Evolutionary conservation across 768 basidiomycete genomes (phyloP).

Genomic region (Trametes gibbosa): DNA sequence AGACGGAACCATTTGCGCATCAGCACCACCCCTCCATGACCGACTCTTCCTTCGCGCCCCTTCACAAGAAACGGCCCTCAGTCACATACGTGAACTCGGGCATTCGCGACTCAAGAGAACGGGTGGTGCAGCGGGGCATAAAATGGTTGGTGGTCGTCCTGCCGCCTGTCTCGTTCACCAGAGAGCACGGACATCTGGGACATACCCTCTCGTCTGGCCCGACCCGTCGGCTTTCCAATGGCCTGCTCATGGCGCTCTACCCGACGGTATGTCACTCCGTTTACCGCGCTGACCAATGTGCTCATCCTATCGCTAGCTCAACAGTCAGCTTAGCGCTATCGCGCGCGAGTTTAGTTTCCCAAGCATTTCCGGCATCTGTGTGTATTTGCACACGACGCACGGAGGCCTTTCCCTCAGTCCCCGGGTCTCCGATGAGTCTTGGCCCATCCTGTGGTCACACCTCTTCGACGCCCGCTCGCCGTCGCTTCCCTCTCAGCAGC

Average conservation of each 20-base stretch:
- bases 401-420: constrained; percentile 56
- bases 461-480: constrained; percentile 45
- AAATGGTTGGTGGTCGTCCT: constrained; percentile 63
- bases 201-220: constrained; percentile 59
- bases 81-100: constrained; percentile 43
- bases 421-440: constrained; percentile 75
- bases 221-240: constrained; percentile 58
- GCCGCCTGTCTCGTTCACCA: constrained; percentile 57
- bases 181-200: constrained; percentile 58
- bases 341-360: constrained; percentile 82
- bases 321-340: constrained; percentile 72
- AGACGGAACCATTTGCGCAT: constrained; percentile 14
- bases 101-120: constrained; percentile 25
- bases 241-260: constrained; percentile 71
- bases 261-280: constrained; percentile 52
- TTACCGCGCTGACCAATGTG: neutral
- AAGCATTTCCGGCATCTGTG: constrained; percentile 68
- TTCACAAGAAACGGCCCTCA: constrained; percentile 21
- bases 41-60: constrained; percentile 11
- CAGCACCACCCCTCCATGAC: constrained; percentile 6
- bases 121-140: constrained; percentile 29
- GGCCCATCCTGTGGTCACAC: constrained; percentile 70
- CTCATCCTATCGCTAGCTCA: constrained; percentile 48
- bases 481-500: constrained; percentile 32
- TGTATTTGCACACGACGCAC: constrained; percentile 70